A percentile compares a stretch with the other conserved stretches of the same genome.
Conservation (phyloP, 352 stramenopile species). For the Phytophthora kernoviae region DNA sequence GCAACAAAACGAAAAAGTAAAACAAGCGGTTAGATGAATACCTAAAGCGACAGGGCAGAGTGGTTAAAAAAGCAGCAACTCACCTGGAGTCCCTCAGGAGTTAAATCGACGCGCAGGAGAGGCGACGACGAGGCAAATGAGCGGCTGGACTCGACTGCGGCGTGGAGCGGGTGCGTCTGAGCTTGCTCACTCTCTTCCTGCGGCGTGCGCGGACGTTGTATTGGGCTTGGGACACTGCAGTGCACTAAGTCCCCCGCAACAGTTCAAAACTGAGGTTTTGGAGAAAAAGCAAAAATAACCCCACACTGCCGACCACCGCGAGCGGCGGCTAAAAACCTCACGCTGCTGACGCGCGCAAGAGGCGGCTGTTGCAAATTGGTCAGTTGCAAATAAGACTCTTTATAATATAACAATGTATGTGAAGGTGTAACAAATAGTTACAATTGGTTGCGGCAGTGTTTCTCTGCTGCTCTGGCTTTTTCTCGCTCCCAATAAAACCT, state of each 20-base stretch:
- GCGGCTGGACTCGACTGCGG: neutral
- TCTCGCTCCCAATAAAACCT: slow-evolving; percentile 21
- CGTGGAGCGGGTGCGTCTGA: neutral
- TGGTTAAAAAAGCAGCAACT: neutral
- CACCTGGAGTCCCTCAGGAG: slow-evolving; percentile 1
- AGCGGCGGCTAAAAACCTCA: neutral
- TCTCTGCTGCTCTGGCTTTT: slow-evolving; percentile 43
- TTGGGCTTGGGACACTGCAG: slow-evolving; percentile 15
- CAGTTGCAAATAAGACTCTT: slow-evolving; percentile 3
- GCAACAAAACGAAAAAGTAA: slow-evolving; percentile 4
- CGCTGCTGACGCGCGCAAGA: neutral
- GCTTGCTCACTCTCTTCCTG: slow-evolving; percentile 18
- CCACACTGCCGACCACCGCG: neutral
- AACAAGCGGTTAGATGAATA: neutral
- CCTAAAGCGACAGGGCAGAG: neutral
- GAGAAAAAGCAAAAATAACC: slow-evolving; percentile 47
- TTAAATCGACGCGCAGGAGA: neutral
- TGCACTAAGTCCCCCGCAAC: slow-evolving; percentile 20
- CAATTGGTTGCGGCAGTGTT: neutral
- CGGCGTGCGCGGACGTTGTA: slow-evolving; percentile 25
- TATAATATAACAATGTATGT: neutral
- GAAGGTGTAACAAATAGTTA: slow-evolving; percentile 19
- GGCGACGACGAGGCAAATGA: neutral
- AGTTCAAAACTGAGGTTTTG: slow-evolving; percentile 44
- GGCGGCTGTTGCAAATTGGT: slow-evolving; percentile 6